Evolutionary conservation across 345 rosid species (phyloP), one percentile per base, ranked within the genome.

Genomic region (Ceriops decandra): DNA sequence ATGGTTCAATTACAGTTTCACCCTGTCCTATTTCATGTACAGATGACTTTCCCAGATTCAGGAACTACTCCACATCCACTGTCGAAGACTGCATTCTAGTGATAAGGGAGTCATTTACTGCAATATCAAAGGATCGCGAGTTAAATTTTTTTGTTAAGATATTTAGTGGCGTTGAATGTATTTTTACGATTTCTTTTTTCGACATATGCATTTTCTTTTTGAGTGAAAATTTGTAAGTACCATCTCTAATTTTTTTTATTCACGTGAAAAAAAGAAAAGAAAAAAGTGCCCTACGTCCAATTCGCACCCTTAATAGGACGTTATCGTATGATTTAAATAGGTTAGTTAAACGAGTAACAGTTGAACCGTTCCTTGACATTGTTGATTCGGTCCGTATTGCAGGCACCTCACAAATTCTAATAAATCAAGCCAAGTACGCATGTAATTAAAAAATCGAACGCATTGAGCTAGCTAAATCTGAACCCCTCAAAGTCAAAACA

Each of bases 361-460:
- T 77, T 85, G 84, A 87, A 80, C 91, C 74, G 79, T 76, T 80
- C 75, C 62, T 68, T 78, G 85, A 76, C 84, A 81, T 52, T 63
- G 30, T 33, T 7, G 47, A 32, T 6, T 54, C 59, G 62, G 68
- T 69, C 2, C 49, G 17, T 13, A 15, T 42, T 42, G 49, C 47
- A 10, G 47, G 4, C 47, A 38, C 51, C 56, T 16, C n/a, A 19
- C 58, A 57, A 21, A 1, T 9, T 42, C 46, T 49, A 42, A 62
- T 74, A 65, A 85, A 82, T 73, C 64, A 61, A 42, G 20, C 62
- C 33, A 5, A 10, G n/a, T 24, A 10, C 30, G 8, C 8, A 6
- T n/a, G 3, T 9, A 15, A 16, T 24, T 15, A 52, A 27, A 6
- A 1, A 32, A 62, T 70, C 30, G 33, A 33, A 52, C 24, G 8